These are phyloP conservation scores for Boletus coffeatus DNA, from an alignment of 1,284 basidiomycete genomes.

Conservation along the genomic window DNA sequence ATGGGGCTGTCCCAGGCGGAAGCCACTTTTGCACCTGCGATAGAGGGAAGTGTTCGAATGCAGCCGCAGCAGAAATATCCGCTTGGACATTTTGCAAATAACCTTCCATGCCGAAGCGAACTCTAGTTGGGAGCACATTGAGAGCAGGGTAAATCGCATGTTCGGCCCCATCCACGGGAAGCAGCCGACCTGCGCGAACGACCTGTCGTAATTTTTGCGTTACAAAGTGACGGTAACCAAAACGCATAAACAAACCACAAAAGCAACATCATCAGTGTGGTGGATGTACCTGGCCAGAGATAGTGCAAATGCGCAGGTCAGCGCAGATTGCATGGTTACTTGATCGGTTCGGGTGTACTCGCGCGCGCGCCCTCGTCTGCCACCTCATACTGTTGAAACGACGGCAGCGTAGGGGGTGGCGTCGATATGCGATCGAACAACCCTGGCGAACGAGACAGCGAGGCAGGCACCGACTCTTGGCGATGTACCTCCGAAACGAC, in stretches of 20 bases:
- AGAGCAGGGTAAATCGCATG: slow-evolving; percentile 38
- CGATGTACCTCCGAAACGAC: slow-evolving; percentile 27
- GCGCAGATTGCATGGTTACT: slow-evolving; percentile 42
- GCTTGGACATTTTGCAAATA: slow-evolving; percentile 34
- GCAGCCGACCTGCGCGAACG: slow-evolving; percentile 43
- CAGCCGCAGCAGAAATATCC: slow-evolving; percentile 34
- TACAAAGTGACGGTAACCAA: neutral
- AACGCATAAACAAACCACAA: slow-evolving; percentile 35
- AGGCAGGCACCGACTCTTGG: slow-evolving; percentile 19
- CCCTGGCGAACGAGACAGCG: slow-evolving; percentile 18
- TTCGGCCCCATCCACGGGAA: slow-evolving; percentile 37
- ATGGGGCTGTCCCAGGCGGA: slow-evolving; percentile 32
- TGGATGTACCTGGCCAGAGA: slow-evolving; percentile 26
- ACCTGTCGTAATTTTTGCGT: slow-evolving; percentile 28
- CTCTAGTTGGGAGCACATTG: slow-evolving; percentile 39
- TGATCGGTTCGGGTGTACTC: slow-evolving; percentile 13
- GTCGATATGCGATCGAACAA: slow-evolving; percentile 35
- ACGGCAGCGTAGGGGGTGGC: slow-evolving; percentile 35
- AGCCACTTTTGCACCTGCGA: slow-evolving; percentile 44
- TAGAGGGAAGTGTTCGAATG: slow-evolving; percentile 41
- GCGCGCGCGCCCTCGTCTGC: slow-evolving; percentile 38
- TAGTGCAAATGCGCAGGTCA: slow-evolving; percentile 39
- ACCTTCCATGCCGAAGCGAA: slow-evolving; percentile 29
- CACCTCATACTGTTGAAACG: slow-evolving; percentile 59
- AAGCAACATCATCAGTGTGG: slow-evolving; percentile 34